Conservation (phyloP, 805 yeast genomes). For the Schwanniomyces yamadae region DNA sequence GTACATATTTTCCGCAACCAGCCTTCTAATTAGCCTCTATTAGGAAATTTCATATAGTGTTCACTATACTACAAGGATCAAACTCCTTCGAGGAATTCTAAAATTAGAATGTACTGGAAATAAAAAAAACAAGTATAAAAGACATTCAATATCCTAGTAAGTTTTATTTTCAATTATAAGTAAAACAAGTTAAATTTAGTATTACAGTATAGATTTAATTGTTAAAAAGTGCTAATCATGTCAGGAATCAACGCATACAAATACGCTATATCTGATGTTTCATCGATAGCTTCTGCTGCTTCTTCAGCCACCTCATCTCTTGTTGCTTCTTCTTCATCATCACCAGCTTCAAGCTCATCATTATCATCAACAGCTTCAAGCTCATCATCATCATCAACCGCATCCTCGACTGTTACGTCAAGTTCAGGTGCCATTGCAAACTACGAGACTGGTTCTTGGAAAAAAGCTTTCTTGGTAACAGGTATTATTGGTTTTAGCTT, state of each 20-base stretch:
- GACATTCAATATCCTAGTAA: no score
- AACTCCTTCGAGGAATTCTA: no score
- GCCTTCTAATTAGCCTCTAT: no score
- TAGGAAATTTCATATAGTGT: no score
- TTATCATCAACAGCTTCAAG: conserved; percentile 12
- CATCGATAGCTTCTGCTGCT: conserved; percentile 6
- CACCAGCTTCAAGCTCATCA: conserved; percentile 9
- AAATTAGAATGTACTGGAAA: no score
- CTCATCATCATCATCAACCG: conserved; percentile 11
- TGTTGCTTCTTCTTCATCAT: not conserved
- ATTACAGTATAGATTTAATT: no score
- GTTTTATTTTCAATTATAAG: no score
- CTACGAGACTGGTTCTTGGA: conserved; percentile 30
- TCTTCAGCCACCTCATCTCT: no score
- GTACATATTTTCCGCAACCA: no score
- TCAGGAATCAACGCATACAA: conserved; percentile 7
- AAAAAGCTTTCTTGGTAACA: conserved; percentile 36
- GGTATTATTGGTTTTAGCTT: conserved; percentile 37
- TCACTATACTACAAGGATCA: no score
- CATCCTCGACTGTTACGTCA: conserved; percentile 13
- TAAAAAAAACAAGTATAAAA: no score
- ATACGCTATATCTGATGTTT: conserved; percentile 5
- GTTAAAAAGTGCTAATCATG: conserved; percentile 1
- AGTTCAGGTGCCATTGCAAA: conserved; percentile 14
- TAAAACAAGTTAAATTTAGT: no score